Evolutionary conservation across 176 grass and related monocot genomes (phyloP).

Genomic region (Oryza coarctata): DNA sequence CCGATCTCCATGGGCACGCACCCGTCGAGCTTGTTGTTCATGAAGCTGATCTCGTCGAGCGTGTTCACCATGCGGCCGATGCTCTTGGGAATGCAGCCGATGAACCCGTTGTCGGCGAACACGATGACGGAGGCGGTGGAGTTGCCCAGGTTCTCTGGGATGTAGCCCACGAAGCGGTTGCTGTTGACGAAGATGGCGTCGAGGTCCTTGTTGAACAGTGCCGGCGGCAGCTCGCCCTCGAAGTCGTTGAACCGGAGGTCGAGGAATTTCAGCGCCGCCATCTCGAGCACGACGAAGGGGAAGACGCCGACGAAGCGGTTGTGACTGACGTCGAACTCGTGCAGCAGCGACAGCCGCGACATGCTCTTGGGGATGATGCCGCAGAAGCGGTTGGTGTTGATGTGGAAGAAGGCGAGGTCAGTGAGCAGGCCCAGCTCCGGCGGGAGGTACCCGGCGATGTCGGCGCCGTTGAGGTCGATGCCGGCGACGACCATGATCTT

Average conservation of each 20-base stretch:
- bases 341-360: slow-evolving; percentile 17
- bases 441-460: slow-evolving; percentile 51
- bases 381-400: slow-evolving; percentile 59
- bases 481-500: slow-evolving; percentile 34
- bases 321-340: slow-evolving; percentile 55
- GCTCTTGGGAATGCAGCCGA: slow-evolving; percentile 45
- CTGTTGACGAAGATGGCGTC: slow-evolving; percentile 57
- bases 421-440: slow-evolving; percentile 46
- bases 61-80: slow-evolving; percentile 32
- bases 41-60: slow-evolving; percentile 48
- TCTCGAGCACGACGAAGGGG: slow-evolving; percentile 27
- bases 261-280: slow-evolving; percentile 40
- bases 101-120: slow-evolving; percentile 42
- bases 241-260: slow-evolving; percentile 57
- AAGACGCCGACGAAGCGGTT: slow-evolving; percentile 56
- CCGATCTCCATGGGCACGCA: slow-evolving; percentile 56
- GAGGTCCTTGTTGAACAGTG: slow-evolving; percentile 42
- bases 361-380: slow-evolving; percentile 54
- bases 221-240: slow-evolving; percentile 44
- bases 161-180: slow-evolving; percentile 34
- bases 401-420: slow-evolving; percentile 56
- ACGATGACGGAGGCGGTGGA: slow-evolving; percentile 51
- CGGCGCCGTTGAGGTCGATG: slow-evolving; percentile 47
- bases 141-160: slow-evolving; percentile 47
- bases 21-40: slow-evolving; percentile 42